Conservation (phyloP, 1,139 yeast species). For the Candida tetrigidarum region DNA sequence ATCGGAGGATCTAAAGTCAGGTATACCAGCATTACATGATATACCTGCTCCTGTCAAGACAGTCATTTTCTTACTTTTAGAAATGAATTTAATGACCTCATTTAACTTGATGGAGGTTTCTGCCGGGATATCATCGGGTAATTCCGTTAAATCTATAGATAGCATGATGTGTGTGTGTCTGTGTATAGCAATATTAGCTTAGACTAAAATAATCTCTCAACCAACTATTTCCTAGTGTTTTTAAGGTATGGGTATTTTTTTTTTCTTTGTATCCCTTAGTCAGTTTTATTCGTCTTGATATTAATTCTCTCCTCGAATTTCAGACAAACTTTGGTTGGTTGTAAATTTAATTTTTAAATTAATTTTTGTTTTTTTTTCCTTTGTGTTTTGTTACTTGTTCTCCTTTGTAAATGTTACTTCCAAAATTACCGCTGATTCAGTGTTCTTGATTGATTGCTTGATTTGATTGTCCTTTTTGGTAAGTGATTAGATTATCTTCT, state of each 20-base stretch:
- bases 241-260: no score
- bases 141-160: constrained; percentile 31
- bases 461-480: no score
- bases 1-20: constrained; percentile 85
- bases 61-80: constrained; percentile 54
- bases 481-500: no score
- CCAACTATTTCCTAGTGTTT: no score
- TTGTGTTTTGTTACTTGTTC: no score
- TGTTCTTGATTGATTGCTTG: no score
- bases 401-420: background rate
- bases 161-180: constrained; percentile 27
- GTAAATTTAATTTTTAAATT: background rate
- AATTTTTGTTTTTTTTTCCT: background rate
- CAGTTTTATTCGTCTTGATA: no score
- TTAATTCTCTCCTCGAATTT: background rate
- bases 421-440: no score
- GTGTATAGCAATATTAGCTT: no score
- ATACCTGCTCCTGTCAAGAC: constrained; percentile 94
- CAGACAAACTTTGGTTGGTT: background rate
- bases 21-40: constrained; percentile 95
- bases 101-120: constrained; percentile 30
- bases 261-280: no score
- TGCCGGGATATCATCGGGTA: constrained; percentile 15
- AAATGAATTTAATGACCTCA: constrained; percentile 46
- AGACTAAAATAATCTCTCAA: no score